Evolutionary conservation across 1,284 basidiomycete species (phyloP).

Genomic region (Singerocomus inundabilis): DNA sequence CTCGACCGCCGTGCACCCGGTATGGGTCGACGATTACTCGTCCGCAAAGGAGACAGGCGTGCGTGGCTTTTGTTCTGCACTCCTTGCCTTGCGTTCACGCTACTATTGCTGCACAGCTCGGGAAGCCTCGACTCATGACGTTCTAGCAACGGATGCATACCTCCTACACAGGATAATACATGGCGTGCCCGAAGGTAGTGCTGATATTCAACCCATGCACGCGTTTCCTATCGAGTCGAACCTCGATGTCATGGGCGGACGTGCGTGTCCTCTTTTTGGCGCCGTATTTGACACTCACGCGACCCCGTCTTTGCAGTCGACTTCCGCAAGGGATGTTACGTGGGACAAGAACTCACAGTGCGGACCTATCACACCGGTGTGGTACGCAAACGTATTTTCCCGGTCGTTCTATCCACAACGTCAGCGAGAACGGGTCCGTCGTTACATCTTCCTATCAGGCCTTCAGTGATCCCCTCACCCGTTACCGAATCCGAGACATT

Average conservation of each 20-base stretch:
- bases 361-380: conserved; percentile 95
- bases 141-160: conserved; percentile 58
- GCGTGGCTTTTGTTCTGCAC: conserved; percentile 35
- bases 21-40: conserved; percentile 74
- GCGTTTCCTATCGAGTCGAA: conserved; percentile 94
- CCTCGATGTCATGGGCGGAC: conserved; percentile 89
- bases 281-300: not conserved
- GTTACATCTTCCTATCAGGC: conserved; percentile 22
- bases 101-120: conserved; percentile 42
- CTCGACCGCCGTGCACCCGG: conserved; percentile 72
- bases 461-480: conserved; percentile 19
- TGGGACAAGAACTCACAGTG: conserved; percentile 97
- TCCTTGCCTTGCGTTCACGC: conserved; percentile 4
- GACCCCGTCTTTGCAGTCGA: conserved; percentile 63
- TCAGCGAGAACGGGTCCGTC: not conserved
- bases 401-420: conserved; percentile 46
- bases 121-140: conserved; percentile 54
- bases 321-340: conserved; percentile 97
- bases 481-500: conserved; percentile 3
- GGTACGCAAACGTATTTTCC: conserved; percentile 88
- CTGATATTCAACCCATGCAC: conserved; percentile 75
- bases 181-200: conserved; percentile 85
- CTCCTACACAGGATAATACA: conserved; percentile 75
- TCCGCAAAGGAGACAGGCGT: conserved; percentile 72
- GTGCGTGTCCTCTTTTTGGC: conserved; percentile 47